Base-by-base conservation (phyloP, 257 asterid species). In the Rubia yunnanensis region DNA sequence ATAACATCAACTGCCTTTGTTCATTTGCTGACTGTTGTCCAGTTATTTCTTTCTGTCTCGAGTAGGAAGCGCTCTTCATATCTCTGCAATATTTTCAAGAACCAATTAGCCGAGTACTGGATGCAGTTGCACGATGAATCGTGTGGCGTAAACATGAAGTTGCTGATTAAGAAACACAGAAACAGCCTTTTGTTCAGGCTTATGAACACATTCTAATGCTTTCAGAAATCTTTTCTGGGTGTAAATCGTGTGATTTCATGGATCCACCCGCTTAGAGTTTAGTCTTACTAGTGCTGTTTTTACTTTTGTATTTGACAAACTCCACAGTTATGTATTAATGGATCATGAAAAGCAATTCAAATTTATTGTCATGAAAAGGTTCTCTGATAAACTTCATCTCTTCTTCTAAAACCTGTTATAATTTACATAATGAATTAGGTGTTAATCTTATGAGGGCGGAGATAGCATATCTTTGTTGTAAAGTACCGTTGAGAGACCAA, bases 51-150 rank as follows among this genome's bases (percentile, higher is more conserved):
- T 15, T n/a, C 23, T 38, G 35, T 22, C 58, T 30, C 60, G 46
- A 64, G 38, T 86, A 91, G 98, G 99, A 90, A 85, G 97, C 96
- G 4, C 76, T 94, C 72, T 80, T 88, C 48, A 90, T 90, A 61
- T 88, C 88, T 31, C 92, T 88, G 61, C 99, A 88, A 75, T 90
- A 94, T 81, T 94, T 94, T 73, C 97, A 85, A 72, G 99, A 94
- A 78, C 95, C 97, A 41, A 84, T 94, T 55, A 71, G 63, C 36
- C 77, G 79, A 10, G 94, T 64, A 35, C 60, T 76, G 15, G 60
- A 66, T 72, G 73, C 64, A 57, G 65, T 53, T 32, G 28, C 32
- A 7, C 38, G 31, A 28, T 38, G 60, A 50, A 10, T 48, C 59
- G 62, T 34, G 5, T 10, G 46, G n/a, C n/a, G n/a, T n/a, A n/a